Evolutionary conservation across 768 basidiomycete genomes (phyloP).

Genomic region (Rhizopogon rudus): DNA sequence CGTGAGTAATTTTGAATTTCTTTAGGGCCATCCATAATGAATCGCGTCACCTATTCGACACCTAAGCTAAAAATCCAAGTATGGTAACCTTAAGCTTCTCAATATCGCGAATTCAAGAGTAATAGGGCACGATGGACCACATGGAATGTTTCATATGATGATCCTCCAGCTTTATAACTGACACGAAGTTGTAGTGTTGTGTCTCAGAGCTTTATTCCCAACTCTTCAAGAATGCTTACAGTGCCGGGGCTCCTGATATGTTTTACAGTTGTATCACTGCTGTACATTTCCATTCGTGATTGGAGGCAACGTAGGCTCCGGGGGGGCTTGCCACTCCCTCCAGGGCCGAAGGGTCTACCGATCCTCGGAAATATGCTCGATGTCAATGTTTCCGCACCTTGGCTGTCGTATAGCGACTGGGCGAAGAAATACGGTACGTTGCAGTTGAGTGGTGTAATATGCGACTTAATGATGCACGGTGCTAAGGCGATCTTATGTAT

Average conservation of each 20-base stretch:
- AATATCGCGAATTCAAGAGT: too few relatives aligned
- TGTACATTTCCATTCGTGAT: neutral
- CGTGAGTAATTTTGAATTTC: too few relatives aligned
- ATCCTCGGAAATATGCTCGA: conserved; percentile 20
- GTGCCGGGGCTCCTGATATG: neutral
- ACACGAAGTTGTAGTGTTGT: neutral
- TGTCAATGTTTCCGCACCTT: conserved; percentile 18
- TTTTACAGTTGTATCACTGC: neutral
- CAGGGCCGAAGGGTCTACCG: conserved; percentile 46
- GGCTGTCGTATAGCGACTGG: conserved; percentile 31
- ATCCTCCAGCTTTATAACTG: neutral
- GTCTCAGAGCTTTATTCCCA: neutral
- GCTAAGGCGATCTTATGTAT: conserved; percentile 21
- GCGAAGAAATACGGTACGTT: conserved; percentile 26
- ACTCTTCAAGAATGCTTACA: neutral
- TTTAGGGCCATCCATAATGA: too few relatives aligned
- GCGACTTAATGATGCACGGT: neutral
- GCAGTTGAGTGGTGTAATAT: neutral
- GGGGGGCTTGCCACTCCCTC: conserved; percentile 32
- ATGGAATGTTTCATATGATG: too few relatives aligned
- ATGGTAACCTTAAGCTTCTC: too few relatives aligned
- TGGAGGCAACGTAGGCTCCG: conserved; percentile 14
- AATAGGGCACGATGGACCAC: too few relatives aligned
- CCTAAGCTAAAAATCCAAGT: too few relatives aligned
- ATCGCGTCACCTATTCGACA: too few relatives aligned